phyloP scores from a whole-genome alignment of 495 filamentous ascomycete genomes.

The Tricharina praecox region DNA sequence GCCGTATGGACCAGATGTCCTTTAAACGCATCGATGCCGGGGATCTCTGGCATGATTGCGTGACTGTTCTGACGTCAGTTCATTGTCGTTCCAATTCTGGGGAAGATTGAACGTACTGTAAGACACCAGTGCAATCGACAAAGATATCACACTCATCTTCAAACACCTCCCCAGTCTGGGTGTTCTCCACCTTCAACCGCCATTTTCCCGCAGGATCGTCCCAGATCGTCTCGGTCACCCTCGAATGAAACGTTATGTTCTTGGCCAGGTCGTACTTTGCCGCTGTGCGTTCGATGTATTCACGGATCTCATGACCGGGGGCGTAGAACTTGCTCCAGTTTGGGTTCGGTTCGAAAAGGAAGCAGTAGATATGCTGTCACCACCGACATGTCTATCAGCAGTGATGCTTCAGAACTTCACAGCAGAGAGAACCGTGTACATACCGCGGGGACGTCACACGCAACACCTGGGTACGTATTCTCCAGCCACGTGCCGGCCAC shows the following conservation, averaged over 20 bases:
- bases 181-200: not conserved
- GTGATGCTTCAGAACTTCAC: not conserved
- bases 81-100: too few species aligned
- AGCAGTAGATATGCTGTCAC: not conserved
- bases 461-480: conserved; percentile 50
- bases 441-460: not conserved
- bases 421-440: not conserved
- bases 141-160: not conserved
- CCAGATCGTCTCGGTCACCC: not conserved
- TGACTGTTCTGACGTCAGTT: conserved; percentile 15
- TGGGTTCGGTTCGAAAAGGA: not conserved
- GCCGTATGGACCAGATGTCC: conserved; percentile 43
- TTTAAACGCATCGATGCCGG: conserved; percentile 33
- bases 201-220: not conserved
- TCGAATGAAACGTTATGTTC: not conserved
- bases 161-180: not conserved
- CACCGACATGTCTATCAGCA: not conserved
- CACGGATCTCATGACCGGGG: not conserved
- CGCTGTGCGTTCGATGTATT: too few species aligned
- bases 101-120: not conserved
- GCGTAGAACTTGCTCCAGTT: not conserved
- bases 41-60: conserved; percentile 45
- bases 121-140: not conserved
- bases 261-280: not conserved
- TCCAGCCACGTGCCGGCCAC: conserved; percentile 59